Base-by-base conservation (phyloP, 2,329 filamentous ascomycete species). In the Corniculantispora saksenae region DNA sequence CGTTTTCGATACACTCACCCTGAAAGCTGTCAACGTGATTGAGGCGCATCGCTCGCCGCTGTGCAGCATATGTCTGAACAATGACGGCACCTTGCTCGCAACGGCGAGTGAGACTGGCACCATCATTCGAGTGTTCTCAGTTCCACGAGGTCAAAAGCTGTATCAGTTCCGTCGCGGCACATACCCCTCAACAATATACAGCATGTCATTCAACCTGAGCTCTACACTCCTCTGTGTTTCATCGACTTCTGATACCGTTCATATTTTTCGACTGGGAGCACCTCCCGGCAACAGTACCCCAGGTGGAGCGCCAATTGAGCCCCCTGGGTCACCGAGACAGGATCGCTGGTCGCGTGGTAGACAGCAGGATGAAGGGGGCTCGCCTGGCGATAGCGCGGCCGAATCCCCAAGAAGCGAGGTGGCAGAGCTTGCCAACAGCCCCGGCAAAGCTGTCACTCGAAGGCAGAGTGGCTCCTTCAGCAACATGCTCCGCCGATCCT, bases 51-150 rank as follows among this genome's bases (percentile, higher is more conserved):
- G 94, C 67, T 93, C 95, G 17, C 94, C 95, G 0, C 79, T 99
- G 19, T 97, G 92, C 15, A 95, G 90, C 74, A 92, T 99, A 62
- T 91, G 93, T 25, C 84, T 99, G 67, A 99, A 97, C 77, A 94
- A 89, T 73, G 93, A 97, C 67, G 95, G 95, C 15, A 97, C 92
- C 3, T 79, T 97, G 51, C 84, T 99, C 53, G 95, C 95, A 17
- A 99, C 95, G 2, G 93, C 95, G 1, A 98, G 94, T 25, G 95
- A 99, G 76, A 99, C 97, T 61, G 95, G 95, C 69, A 99, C 95
- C 0, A 97, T 99, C 67, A 97, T 99, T 69, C 89, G 95, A 19
- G 93, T 99, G 61, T 99, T 99, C 78, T 93, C 92, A 1, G 88
- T 99, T 1, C 95, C 95, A 3, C 88, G 89, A 68, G 95, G 92